A percentile compares a stretch with the other conserved stretches of the same genome.
Conservation (phyloP, 768 basidiomycete species). For the Tephrocybe sp. region DNA sequence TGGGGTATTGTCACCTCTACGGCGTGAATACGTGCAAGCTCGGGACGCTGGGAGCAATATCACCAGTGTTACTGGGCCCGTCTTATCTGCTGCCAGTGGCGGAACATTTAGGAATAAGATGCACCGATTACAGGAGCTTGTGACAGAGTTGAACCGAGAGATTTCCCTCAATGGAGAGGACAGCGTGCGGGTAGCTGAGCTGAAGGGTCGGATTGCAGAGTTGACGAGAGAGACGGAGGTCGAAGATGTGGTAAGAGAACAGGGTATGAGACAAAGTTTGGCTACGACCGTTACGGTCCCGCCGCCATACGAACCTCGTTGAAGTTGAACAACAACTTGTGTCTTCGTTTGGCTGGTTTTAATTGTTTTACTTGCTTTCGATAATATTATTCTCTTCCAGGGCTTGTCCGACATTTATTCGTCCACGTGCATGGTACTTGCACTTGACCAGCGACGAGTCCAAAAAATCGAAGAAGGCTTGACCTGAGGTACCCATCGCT, state of each 20-base stretch:
- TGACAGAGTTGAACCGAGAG: constrained; percentile 3
- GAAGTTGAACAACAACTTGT: too few species aligned
- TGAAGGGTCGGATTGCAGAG: constrained; percentile 7
- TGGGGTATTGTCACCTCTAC: background rate
- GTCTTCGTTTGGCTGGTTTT: too few species aligned
- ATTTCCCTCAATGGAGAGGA: background rate
- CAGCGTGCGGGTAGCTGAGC: constrained; percentile 1
- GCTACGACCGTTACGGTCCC: background rate
- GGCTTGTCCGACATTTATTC: too few species aligned
- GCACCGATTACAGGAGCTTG: constrained; percentile 9
- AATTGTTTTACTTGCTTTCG: too few species aligned
- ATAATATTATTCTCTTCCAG: too few species aligned
- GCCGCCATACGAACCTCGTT: constrained; percentile 6
- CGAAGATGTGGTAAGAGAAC: background rate
- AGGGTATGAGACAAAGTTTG: constrained; percentile 1
- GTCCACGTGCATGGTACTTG: too few species aligned
- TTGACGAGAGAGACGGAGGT: constrained; percentile 4
- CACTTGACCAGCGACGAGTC: too few species aligned
- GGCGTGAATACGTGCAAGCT: background rate
- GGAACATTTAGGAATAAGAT: background rate
- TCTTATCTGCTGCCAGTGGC: background rate
- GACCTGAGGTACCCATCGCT: too few species aligned
- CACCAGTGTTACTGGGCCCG: background rate
- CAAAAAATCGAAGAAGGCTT: too few species aligned
- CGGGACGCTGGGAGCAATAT: background rate